Evolutionary conservation across 2,329 filamentous ascomycete genomes (phyloP), one percentile per base, ranked within the genome.

Genomic region (Ophiocordyceps camponoti-floridani): DNA sequence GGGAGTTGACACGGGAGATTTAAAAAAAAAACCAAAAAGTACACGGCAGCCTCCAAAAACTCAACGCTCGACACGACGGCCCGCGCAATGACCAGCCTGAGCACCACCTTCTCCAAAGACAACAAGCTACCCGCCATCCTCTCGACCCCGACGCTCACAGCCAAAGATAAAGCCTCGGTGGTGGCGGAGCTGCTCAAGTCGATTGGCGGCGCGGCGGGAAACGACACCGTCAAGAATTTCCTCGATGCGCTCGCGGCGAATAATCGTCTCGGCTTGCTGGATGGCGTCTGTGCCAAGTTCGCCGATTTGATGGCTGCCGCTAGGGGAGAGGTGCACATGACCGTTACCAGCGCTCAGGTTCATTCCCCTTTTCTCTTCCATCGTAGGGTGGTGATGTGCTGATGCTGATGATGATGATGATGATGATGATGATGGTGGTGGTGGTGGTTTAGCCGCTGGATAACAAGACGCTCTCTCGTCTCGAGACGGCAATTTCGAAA

Each of bases 21-120:
- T 10, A 43, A 23, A 10, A 13, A 35, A 10, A 14, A 19, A 30
- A 28, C 23, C 7, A 12, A 44, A 19, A 30, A 98, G 91, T 98
- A 94, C 79, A 96, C 88, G 53, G 91, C 91, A 51, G 86, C 89
- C 56, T 79, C 81, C 63, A 98, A 96, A 77, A 77, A 80, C 54
- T 82, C 81, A 49, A 69, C 77, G 54, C 82, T 98, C 65, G 91
- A 98, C 58, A 73, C 77, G 60, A 87, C 85, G 53, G 81, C 88
- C 63, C 84, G 79, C 67, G 81, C 86, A 53, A 72, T 98, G 58
- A 68, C 72, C 59, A 72, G 66, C 57, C 81, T 98, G 59, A 66
- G 69, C 61, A 67, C 71, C 51, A 70, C 88, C 56, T 74, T 94
- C 69, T 72, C 81, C 68, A 84, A 78, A 69, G 91, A 98, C 65